These are phyloP conservation scores for Spergularia bocconei DNA, from an alignment of 148 eudicot genomes.

Conservation along the genomic window DNA sequence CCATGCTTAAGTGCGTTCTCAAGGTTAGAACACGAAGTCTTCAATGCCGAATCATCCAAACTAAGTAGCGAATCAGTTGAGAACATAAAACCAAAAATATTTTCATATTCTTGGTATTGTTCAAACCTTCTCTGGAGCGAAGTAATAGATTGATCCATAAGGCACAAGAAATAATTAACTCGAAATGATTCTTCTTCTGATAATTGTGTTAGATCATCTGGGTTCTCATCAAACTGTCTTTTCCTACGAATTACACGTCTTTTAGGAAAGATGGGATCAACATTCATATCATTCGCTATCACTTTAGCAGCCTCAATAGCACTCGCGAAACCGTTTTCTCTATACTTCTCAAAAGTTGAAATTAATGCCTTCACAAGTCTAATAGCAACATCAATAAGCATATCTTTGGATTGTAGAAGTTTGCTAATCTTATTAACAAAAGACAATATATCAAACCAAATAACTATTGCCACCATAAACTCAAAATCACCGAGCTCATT, in stretches of 20 bases:
- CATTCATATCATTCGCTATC: neutral
- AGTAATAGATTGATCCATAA: no score
- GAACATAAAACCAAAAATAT: neutral
- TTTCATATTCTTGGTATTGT: no score
- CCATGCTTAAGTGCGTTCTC: neutral
- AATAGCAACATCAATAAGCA: slow-evolving; percentile 21
- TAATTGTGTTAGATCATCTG: no score
- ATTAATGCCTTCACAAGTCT: slow-evolving; percentile 4
- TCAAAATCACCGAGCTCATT: neutral
- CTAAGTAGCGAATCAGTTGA: neutral
- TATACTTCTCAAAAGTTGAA: slow-evolving; percentile 6
- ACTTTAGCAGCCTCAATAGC: neutral
- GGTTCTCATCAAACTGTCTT: no score
- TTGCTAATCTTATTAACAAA: slow-evolving; percentile 17
- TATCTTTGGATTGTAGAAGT: slow-evolving; percentile 10
- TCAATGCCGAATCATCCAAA: neutral
- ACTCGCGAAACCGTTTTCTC: neutral
- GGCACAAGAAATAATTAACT: neutral
- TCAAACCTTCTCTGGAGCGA: neutral
- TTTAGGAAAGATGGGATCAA: neutral
- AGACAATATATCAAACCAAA: slow-evolving; percentile 23
- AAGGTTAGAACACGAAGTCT: neutral
- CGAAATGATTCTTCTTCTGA: neutral
- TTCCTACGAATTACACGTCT: neutral
- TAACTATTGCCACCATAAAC: slow-evolving; percentile 8